Evolutionary conservation across 2,329 filamentous ascomycete genomes (phyloP).

Genomic region (Fusarium camptoceras): DNA sequence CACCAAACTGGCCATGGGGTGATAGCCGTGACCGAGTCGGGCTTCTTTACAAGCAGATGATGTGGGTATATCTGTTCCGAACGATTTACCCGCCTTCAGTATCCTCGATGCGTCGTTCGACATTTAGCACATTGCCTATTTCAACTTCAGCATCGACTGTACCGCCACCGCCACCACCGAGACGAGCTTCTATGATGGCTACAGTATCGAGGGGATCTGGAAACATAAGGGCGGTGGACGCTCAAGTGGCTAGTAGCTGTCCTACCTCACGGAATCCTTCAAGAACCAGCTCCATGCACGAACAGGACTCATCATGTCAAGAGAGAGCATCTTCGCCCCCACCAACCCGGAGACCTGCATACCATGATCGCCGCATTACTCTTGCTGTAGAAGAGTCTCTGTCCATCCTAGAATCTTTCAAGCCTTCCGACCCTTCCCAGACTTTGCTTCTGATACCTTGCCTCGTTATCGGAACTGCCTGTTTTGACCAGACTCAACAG

Average conservation of each 20-base stretch:
- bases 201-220: constrained; percentile 43
- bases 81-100: constrained; percentile 68
- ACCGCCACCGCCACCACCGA: constrained; percentile 35
- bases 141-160: constrained; percentile 31
- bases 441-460: constrained; percentile 71
- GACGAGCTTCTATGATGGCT: constrained; percentile 53
- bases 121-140: constrained; percentile 46
- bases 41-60: constrained; percentile 72
- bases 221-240: constrained; percentile 14
- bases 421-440: constrained; percentile 68
- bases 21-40: constrained; percentile 68
- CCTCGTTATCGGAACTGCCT: constrained; percentile 70
- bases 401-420: constrained; percentile 65
- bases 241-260: constrained; percentile 46
- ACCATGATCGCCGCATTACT: constrained; percentile 64
- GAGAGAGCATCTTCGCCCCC: constrained; percentile 56
- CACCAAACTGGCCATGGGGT: constrained; percentile 69
- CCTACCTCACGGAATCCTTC: constrained; percentile 53
- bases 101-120: constrained; percentile 48
- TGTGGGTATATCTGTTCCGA: constrained; percentile 73
- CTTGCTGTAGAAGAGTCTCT: constrained; percentile 69
- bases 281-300: constrained; percentile 56
- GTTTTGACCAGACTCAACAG: constrained; percentile 65
- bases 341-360: constrained; percentile 59
- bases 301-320: constrained; percentile 47